Evolutionary conservation across 1,139 yeast genomes (phyloP).

Genomic region (Hyphopichia fennica): DNA sequence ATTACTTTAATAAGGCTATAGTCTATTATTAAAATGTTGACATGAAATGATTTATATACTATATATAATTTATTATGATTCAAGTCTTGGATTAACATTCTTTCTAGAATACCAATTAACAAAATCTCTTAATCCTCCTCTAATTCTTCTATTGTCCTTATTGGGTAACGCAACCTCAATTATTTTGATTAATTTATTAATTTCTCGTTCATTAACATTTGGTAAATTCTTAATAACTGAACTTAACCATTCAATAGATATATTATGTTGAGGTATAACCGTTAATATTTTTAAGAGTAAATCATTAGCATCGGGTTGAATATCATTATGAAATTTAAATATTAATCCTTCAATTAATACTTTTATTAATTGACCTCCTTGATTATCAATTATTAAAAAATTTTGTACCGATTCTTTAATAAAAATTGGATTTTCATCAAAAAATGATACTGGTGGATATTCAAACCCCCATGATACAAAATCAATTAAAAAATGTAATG

Average conservation of each 20-base stretch:
- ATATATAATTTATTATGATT: slow-evolving; percentile 6
- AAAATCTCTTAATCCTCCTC: slow-evolving; percentile 71
- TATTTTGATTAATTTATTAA: slow-evolving; percentile 55
- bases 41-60: too few relatives aligned
- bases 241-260: slow-evolving; percentile 61
- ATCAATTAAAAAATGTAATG: slow-evolving; percentile 77
- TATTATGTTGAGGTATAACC: slow-evolving; percentile 43
- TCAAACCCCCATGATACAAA: slow-evolving; percentile 81
- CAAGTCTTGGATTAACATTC: slow-evolving; percentile 58
- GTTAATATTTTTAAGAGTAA: slow-evolving; percentile 65
- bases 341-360: slow-evolving; percentile 67
- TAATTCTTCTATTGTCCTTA: slow-evolving; percentile 71
- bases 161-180: slow-evolving; percentile 62
- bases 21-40: too few relatives aligned
- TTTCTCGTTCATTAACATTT: slow-evolving; percentile 66
- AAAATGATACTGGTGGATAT: slow-evolving; percentile 73
- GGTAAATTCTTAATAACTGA: slow-evolving; percentile 57
- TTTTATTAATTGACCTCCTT: slow-evolving; percentile 59
- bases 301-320: slow-evolving; percentile 75
- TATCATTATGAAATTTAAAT: slow-evolving; percentile 69
- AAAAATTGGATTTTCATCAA: slow-evolving; percentile 47
- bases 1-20: too few relatives aligned
- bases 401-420: slow-evolving; percentile 50
- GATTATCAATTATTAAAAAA: slow-evolving; percentile 38
- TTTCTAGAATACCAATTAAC: slow-evolving; percentile 82